phyloP scores from a whole-genome alignment of 2,329 filamentous ascomycete species.

The Sclerotinia minor region DNA sequence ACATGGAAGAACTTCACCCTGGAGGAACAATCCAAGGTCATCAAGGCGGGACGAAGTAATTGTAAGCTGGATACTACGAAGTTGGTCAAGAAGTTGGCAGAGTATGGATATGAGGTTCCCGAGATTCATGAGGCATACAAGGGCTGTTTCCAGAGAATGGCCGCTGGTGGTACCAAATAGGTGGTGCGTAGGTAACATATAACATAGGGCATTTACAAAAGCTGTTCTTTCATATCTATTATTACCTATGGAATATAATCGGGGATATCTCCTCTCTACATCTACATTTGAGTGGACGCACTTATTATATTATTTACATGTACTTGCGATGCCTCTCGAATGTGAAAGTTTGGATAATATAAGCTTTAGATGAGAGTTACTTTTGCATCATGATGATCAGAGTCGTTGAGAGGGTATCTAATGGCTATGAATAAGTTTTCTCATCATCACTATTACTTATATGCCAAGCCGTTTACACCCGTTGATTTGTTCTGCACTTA shows the following conservation, averaged over 20 bases:
- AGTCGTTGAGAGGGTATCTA: neutral
- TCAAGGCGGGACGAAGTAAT: slow-evolving; percentile 67
- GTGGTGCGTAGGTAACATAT: slow-evolving; percentile 19
- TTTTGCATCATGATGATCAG: neutral
- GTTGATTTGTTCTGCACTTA: neutral
- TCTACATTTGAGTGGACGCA: neutral
- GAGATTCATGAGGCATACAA: slow-evolving; percentile 64
- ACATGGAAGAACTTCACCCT: slow-evolving; percentile 66
- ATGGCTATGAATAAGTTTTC: neutral
- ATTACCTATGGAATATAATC: neutral
- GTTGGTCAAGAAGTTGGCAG: slow-evolving; percentile 58
- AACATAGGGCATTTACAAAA: slow-evolving; percentile 24
- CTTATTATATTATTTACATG: neutral
- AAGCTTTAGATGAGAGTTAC: neutral
- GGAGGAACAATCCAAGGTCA: slow-evolving; percentile 65
- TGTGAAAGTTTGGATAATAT: neutral
- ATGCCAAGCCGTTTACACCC: neutral
- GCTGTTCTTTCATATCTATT: slow-evolving; percentile 5
- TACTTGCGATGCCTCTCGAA: neutral
- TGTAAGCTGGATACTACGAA: slow-evolving; percentile 65
- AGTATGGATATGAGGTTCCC: slow-evolving; percentile 59
- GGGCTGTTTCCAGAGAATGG: slow-evolving; percentile 64
- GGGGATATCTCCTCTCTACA: neutral
- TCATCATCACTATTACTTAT: neutral
- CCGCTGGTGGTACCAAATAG: slow-evolving; percentile 54